Evolutionary conservation across 2,329 filamentous ascomycete genomes (phyloP).

Genomic region (Emergomyces pasteurianus): DNA sequence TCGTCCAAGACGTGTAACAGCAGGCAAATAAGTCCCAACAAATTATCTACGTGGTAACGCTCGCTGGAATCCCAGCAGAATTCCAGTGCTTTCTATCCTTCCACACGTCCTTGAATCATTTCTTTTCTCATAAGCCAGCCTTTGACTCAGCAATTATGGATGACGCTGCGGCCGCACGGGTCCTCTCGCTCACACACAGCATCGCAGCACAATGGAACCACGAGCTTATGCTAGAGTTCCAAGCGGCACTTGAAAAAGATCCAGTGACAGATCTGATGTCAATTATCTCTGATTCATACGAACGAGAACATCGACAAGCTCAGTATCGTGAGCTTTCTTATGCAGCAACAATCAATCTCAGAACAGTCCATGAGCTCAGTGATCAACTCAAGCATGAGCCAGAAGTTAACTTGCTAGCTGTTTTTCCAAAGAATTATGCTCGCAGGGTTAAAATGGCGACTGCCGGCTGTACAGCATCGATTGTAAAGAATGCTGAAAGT

Average conservation of each 20-base stretch:
- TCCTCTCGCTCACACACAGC: constrained; percentile 7
- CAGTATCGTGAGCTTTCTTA: constrained; percentile 10
- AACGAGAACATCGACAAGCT: constrained; percentile 9
- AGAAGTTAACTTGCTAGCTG: constrained; percentile 14
- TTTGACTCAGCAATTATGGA: background rate
- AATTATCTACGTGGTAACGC: no score
- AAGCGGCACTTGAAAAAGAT: constrained; percentile 12
- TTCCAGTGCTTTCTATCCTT: background rate
- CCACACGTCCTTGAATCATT: background rate
- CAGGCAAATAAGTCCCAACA: no score
- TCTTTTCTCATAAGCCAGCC: background rate
- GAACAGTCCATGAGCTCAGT: constrained; percentile 10
- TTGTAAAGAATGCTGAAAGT: constrained; percentile 1
- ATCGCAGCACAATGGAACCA: constrained; percentile 15
- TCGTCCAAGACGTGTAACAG: no score
- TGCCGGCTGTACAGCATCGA: constrained; percentile 3
- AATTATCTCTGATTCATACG: constrained; percentile 13
- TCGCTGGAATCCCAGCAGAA: background rate
- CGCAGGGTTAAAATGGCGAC: constrained; percentile 14
- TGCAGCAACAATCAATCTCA: constrained; percentile 11
- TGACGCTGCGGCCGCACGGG: background rate
- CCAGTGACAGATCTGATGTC: constrained; percentile 15
- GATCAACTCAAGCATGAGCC: constrained; percentile 9
- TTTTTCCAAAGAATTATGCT: constrained; percentile 14
- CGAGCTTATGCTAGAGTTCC: constrained; percentile 13